phyloP scores from a whole-genome alignment of 768 basidiomycete genomes.

The Suillus variegatus region DNA sequence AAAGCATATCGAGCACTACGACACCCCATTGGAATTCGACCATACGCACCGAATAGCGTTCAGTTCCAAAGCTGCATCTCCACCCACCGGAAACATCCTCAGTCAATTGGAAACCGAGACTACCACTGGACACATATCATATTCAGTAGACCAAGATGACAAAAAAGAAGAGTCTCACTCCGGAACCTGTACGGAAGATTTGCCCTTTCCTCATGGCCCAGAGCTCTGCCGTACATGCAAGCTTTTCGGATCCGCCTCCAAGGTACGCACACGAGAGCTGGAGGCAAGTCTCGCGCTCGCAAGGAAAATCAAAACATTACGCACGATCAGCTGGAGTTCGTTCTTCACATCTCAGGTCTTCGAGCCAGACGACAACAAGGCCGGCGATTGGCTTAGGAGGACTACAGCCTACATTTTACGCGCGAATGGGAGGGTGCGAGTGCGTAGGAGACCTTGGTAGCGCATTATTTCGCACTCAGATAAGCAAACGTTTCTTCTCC shows the following conservation, averaged over 20 bases:
- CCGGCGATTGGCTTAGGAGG: constrained; percentile 25
- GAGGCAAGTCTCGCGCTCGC: constrained; percentile 48
- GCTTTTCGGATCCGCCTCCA: constrained; percentile 21
- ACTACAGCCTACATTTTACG: constrained; percentile 46
- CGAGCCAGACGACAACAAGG: constrained; percentile 18
- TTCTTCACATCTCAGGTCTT: constrained; percentile 36
- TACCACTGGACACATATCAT: constrained; percentile 22
- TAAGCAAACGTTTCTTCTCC: background rate
- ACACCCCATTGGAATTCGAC: constrained; percentile 25
- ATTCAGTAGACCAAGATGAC: constrained; percentile 20
- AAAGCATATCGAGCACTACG: constrained; percentile 38
- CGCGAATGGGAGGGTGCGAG: constrained; percentile 39
- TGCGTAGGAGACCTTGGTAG: constrained; percentile 44
- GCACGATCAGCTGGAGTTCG: constrained; percentile 54
- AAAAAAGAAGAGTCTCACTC: background rate
- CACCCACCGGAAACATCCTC: constrained; percentile 15
- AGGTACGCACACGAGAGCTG: constrained; percentile 47
- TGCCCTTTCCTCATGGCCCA: constrained; percentile 33
- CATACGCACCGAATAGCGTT: constrained; percentile 15
- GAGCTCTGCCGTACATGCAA: constrained; percentile 40
- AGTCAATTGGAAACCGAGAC: constrained; percentile 26
- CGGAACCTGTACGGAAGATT: constrained; percentile 8
- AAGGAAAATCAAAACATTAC: constrained; percentile 42
- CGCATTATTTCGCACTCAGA: background rate
- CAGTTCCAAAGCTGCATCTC: constrained; percentile 8